Percentiles rank a stretch among this genome's conserved stretches.
phyloP scores from a whole-genome alignment of 305 asterid species.

The Fraxinus sp. region DNA sequence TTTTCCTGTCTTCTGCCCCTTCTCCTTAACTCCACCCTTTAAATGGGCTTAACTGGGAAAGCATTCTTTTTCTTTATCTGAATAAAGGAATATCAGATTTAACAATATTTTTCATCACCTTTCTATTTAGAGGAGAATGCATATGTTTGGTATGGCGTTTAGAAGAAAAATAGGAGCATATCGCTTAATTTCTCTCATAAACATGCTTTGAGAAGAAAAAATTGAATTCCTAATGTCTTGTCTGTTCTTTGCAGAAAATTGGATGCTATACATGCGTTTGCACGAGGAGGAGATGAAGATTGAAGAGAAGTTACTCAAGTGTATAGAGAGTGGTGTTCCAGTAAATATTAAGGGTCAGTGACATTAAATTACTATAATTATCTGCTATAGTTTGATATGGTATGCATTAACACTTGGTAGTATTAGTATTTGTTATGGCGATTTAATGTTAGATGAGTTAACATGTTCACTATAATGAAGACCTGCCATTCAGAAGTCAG shows the following conservation, averaged over 20 bases:
- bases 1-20: neutral
- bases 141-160: neutral
- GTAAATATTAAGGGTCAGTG: conserved; percentile 66
- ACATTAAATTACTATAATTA: conserved; percentile 8
- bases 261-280: conserved; percentile 78
- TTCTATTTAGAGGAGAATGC: neutral
- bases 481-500: conserved; percentile 11
- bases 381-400: conserved; percentile 3
- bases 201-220: conserved; percentile 19
- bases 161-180: neutral
- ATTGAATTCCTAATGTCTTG: conserved; percentile 3
- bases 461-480: neutral
- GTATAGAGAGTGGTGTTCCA: conserved; percentile 68
- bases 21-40: neutral
- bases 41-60: conserved; percentile 12
- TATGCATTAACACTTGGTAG: neutral
- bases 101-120: neutral
- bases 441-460: neutral
- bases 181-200: conserved; percentile 3
- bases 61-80: neutral
- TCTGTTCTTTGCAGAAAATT: conserved; percentile 48
- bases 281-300: conserved; percentile 79
- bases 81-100: neutral
- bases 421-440: neutral
- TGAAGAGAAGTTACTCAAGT: conserved; percentile 60